phyloP scores from a whole-genome alignment of 208 protist species.

The Crithidia thermophila region DNA sequence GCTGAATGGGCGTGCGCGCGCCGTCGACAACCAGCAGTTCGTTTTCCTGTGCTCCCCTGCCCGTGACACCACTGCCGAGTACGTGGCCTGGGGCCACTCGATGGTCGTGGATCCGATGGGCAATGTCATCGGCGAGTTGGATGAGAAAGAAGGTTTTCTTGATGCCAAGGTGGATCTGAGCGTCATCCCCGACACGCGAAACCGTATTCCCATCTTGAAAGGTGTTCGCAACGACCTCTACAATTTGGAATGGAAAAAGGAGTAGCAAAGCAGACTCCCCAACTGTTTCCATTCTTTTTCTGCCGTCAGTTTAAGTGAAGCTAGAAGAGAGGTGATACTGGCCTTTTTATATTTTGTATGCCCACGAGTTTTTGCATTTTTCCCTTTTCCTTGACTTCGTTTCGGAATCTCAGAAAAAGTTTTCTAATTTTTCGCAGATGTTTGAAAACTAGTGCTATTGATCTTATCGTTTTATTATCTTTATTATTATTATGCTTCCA shows the following conservation, averaged over 20 bases:
- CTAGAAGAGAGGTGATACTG: too few species aligned
- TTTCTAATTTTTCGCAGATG: background rate
- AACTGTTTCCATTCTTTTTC: conserved; percentile 5
- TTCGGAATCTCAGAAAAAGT: background rate
- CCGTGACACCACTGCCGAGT: conserved; percentile 82
- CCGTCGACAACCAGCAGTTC: conserved; percentile 96
- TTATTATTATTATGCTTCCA: too few species aligned
- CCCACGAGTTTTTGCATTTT: background rate
- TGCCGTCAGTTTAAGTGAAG: background rate
- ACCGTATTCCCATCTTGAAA: conserved; percentile 79
- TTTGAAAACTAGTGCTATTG: conserved; percentile 14
- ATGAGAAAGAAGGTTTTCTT: conserved; percentile 68
- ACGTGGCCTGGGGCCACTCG: conserved; percentile 97
- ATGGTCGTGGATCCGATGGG: conserved; percentile 95
- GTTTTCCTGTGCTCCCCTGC: conserved; percentile 95
- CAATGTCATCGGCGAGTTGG: conserved; percentile 60
- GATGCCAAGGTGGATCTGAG: conserved; percentile 71
- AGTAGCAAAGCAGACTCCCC: background rate
- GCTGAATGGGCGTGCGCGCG: conserved; percentile 89
- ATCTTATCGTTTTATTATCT: background rate
- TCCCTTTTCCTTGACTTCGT: background rate
- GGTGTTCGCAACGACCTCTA: conserved; percentile 84
- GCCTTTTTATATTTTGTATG: background rate
- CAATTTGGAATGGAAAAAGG: conserved; percentile 58
- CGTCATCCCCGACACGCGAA: conserved; percentile 44